Evolutionary conservation across 1,284 basidiomycete species (phyloP).

Genomic region (Pholiota adiposa): DNA sequence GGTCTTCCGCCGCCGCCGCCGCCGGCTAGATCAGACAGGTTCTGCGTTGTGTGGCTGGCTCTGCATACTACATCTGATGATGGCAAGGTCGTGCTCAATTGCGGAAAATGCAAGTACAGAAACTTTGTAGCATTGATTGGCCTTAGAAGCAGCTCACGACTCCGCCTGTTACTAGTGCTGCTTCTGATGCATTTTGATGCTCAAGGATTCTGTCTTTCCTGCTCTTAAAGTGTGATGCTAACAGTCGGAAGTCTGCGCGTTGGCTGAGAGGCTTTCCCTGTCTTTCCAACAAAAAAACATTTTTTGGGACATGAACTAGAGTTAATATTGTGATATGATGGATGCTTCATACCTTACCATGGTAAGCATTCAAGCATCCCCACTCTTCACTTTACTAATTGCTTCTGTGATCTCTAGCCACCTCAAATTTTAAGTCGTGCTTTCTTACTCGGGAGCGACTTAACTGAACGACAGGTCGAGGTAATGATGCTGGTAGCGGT

Average conservation of each 20-base stretch:
- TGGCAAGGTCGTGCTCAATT: neutral
- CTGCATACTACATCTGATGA: neutral
- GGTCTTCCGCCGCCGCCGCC: constrained; percentile 6
- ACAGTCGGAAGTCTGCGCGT: neutral
- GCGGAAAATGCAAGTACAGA: no score
- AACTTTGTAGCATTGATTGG: neutral
- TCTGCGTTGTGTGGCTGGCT: constrained; percentile 3
- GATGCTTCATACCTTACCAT: neutral
- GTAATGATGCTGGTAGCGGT: neutral
- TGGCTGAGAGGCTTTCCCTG: neutral
- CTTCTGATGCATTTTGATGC: neutral
- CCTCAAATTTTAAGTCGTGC: neutral
- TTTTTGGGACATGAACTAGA: neutral
- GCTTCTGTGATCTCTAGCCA: neutral
- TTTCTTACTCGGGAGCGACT: constrained; percentile 3
- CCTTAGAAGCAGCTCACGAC: neutral
- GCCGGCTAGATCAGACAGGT: neutral
- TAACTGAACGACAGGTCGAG: neutral
- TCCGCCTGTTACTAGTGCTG: neutral
- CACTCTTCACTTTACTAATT: neutral
- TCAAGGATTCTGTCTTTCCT: neutral
- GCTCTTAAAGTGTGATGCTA: neutral
- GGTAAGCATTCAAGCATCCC: neutral
- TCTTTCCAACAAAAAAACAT: neutral
- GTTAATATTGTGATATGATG: neutral